A percentile compares a stretch with the other conserved stretches of the same genome.
Evolutionary conservation across 2,329 filamentous ascomycete species (phyloP).

Genomic region (Cadophora sp.): DNA sequence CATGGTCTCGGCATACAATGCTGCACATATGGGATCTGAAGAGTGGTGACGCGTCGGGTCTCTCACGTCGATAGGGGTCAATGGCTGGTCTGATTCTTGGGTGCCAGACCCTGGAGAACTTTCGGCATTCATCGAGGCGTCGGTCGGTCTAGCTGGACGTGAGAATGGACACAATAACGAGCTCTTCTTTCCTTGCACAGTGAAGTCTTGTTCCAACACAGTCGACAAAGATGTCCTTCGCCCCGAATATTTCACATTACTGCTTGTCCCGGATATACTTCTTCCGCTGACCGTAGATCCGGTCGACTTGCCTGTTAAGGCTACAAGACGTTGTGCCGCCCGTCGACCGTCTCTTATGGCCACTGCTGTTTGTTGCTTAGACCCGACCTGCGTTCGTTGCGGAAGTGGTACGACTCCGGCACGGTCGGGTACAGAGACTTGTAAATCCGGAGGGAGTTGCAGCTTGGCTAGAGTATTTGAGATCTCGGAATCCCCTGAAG

Average conservation of each 20-base stretch:
- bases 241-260: slow-evolving; percentile 49
- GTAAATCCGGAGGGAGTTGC: slow-evolving; percentile 62
- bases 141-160: slow-evolving; percentile 25
- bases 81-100: slow-evolving; percentile 36
- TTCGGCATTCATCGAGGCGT: slow-evolving; percentile 30
- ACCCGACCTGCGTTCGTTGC: slow-evolving; percentile 38
- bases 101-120: slow-evolving; percentile 34
- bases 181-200: slow-evolving; percentile 81
- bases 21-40: slow-evolving; percentile 67
- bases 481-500: slow-evolving; percentile 68
- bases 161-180: slow-evolving; percentile 83
- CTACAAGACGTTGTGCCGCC: slow-evolving; percentile 60
- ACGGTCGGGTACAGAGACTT: slow-evolving; percentile 37
- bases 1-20: slow-evolving; percentile 65
- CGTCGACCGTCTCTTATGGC: slow-evolving; percentile 69
- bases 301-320: slow-evolving; percentile 49
- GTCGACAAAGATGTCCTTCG: slow-evolving; percentile 65
- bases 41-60: slow-evolving; percentile 56
- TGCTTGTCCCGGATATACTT: slow-evolving; percentile 48
- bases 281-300: slow-evolving; percentile 52
- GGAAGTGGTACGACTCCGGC: slow-evolving; percentile 43
- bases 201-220: slow-evolving; percentile 87
- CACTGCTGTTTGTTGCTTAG: slow-evolving; percentile 65
- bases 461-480: slow-evolving; percentile 70
- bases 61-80: slow-evolving; percentile 43